Evolutionary conservation across 2,329 filamentous ascomycete species (phyloP).

Genomic region (Xylaria sp.): DNA sequence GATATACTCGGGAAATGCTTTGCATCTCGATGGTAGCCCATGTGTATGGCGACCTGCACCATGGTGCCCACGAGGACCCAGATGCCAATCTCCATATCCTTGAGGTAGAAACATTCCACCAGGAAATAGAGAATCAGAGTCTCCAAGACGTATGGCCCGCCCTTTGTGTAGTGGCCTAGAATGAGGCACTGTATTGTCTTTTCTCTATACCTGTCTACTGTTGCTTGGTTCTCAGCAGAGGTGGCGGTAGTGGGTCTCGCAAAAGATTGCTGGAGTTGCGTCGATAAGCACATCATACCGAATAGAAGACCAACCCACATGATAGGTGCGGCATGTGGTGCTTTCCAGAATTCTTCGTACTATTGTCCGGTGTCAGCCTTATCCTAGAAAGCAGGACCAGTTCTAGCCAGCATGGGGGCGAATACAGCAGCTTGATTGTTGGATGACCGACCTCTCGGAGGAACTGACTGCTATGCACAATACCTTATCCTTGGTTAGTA

Average conservation of each 20-base stretch:
- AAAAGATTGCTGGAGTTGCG: background rate
- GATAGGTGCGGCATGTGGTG: slow-evolving; percentile 58
- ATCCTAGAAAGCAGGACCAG: background rate
- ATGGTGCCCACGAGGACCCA: slow-evolving; percentile 63
- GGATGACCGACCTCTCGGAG: slow-evolving; percentile 50
- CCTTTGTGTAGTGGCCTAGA: slow-evolving; percentile 63
- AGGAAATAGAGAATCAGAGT: slow-evolving; percentile 63
- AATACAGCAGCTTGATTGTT: background rate
- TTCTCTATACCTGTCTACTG: slow-evolving; percentile 37
- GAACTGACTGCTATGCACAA: slow-evolving; percentile 61
- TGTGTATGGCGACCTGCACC: slow-evolving; percentile 63
- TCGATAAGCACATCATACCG: slow-evolving; percentile 62
- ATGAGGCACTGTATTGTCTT: slow-evolving; percentile 63
- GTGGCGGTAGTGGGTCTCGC: background rate
- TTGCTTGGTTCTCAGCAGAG: background rate
- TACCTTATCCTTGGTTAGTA: slow-evolving; percentile 39
- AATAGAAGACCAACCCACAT: slow-evolving; percentile 65
- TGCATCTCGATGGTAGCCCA: slow-evolving; percentile 65
- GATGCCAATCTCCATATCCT: slow-evolving; percentile 63
- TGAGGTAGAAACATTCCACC: slow-evolving; percentile 61
- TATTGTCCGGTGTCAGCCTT: slow-evolving; percentile 43
- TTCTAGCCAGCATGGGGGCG: too few relatives aligned
- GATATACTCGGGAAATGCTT: slow-evolving; percentile 51
- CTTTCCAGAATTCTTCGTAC: slow-evolving; percentile 64
- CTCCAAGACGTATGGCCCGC: slow-evolving; percentile 62